phyloP scores from a whole-genome alignment of 1,284 basidiomycete species.

The Irpex rosettiformis region DNA sequence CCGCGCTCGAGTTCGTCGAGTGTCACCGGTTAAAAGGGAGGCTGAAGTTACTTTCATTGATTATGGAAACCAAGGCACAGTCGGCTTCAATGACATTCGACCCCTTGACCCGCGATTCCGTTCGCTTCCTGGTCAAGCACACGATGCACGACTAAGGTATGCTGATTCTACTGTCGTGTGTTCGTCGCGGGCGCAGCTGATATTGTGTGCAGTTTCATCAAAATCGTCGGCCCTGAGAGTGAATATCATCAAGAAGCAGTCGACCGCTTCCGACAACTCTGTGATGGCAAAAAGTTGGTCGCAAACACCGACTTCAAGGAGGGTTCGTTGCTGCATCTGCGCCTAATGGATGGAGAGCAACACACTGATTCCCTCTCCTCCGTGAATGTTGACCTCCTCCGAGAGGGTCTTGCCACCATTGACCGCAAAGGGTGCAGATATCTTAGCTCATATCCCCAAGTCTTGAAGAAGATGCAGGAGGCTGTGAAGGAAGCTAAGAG shows the following conservation, averaged over 20 bases:
- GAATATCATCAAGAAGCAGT: conserved; percentile 86
- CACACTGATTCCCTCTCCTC: conserved; percentile 66
- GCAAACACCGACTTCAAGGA: conserved; percentile 89
- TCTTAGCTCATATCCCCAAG: conserved; percentile 64
- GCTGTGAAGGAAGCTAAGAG: conserved; percentile 67
- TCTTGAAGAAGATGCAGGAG: conserved; percentile 64
- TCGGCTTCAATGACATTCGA: conserved; percentile 73
- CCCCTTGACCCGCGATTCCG: conserved; percentile 87
- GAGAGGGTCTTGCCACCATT: conserved; percentile 75
- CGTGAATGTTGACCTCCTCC: conserved; percentile 80
- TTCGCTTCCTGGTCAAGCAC: conserved; percentile 79
- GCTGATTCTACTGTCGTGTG: conserved; percentile 13
- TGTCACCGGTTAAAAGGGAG: conserved; percentile 80
- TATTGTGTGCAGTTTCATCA: conserved; percentile 69
- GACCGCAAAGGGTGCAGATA: conserved; percentile 81
- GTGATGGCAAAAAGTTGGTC: conserved; percentile 85
- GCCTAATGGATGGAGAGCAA: conserved; percentile 76
- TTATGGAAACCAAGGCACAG: conserved; percentile 87
- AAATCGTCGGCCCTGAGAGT: conserved; percentile 71
- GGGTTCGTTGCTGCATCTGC: conserved; percentile 74
- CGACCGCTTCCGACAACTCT: conserved; percentile 79
- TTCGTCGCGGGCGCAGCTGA: neutral
- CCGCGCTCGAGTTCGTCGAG: conserved; percentile 81
- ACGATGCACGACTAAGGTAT: conserved; percentile 76
- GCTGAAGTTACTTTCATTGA: conserved; percentile 87